These are phyloP conservation scores for Colletotrichum spaethianum DNA, from an alignment of 2,329 filamentous ascomycete genomes.

Conservation along the genomic window DNA sequence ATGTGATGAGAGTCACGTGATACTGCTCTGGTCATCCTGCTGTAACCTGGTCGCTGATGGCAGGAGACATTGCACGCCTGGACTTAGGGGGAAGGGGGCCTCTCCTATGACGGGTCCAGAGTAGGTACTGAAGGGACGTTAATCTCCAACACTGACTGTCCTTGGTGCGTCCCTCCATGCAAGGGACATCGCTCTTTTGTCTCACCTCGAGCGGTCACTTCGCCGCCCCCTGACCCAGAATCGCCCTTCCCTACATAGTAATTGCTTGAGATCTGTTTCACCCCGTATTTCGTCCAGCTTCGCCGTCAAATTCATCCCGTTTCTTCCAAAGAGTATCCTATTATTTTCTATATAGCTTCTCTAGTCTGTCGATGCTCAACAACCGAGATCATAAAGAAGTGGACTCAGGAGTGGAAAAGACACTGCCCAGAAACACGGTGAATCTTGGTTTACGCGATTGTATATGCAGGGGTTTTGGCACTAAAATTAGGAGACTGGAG, in stretches of 20 bases:
- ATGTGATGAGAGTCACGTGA: constrained; percentile 28
- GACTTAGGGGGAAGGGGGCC: no score
- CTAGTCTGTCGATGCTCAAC: not conserved
- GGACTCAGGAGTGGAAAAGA: constrained; percentile 27
- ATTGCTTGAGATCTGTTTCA: constrained; percentile 31
- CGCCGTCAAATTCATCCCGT: not conserved
- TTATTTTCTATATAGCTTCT: not conserved
- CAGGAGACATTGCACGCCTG: not conserved
- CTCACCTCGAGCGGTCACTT: constrained; percentile 4
- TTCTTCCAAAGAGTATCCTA: not conserved
- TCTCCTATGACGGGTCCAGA: not conserved
- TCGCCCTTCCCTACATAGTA: constrained; percentile 9
- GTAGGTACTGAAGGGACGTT: not conserved
- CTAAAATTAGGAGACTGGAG: constrained; percentile 36
- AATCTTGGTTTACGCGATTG: constrained; percentile 4
- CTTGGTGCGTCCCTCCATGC: not conserved
- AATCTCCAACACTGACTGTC: not conserved
- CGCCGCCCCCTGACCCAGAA: constrained; percentile 20
- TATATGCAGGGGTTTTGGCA: constrained; percentile 26
- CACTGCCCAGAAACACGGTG: constrained; percentile 23
- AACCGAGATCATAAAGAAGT: constrained; percentile 8
- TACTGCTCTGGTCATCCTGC: not conserved
- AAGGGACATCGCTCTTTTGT: constrained; percentile 18
- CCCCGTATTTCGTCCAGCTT: constrained; percentile 14
- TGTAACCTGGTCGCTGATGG: no score